Evolutionary conservation across 306 rosid genomes (phyloP), one percentile per base, ranked within the genome.

Genomic region (Quercus rubra): DNA sequence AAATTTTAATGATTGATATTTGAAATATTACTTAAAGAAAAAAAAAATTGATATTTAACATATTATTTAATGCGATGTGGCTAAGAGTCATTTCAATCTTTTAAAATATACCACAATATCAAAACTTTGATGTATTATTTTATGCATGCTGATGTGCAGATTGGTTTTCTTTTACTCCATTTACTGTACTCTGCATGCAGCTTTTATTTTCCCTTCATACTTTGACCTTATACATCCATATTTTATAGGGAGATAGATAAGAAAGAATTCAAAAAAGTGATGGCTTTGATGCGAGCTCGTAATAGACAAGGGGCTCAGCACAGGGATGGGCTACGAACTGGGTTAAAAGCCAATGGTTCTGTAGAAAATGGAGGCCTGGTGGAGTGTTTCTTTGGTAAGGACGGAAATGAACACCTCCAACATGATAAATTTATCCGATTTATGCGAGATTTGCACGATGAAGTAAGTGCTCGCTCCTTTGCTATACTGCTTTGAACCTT

Each of bases 181-280:
- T 78, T 33, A 19, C 19, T 5, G 2, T 1, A 70, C 46, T 77
- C 19, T 43, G 27, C 5, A 23, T n/a, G 25, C 64, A 28, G 33
- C 56, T 67, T 54, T 70, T 58, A 5, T 55, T 64, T 73, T 52
- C 30, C 15, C 51, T 52, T 67, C 62, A 20, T 17, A 4, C 59
- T 25, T 35, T 73, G 81, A 52, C 57, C 51, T 31, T 49, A 2
- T 56, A 3, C 61, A 43, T 74, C 3, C 27, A 35, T 78, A 27
- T 63, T 76, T 21, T 63, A 13, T 55, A 94, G 98, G 74, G 88
- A 86, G 87, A 92, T 94, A 79, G 92, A 77, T 64, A 90, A 86
- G 86, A 90, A 90, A 77, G 98, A 94, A 86, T 94, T 94, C 90
- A 92, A 94, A 88, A 88, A 92, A 90, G 97, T 92, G 74, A 92